Base-by-base conservation (phyloP, 257 asterid species). In the Ophiorrhiza pumila region DNA sequence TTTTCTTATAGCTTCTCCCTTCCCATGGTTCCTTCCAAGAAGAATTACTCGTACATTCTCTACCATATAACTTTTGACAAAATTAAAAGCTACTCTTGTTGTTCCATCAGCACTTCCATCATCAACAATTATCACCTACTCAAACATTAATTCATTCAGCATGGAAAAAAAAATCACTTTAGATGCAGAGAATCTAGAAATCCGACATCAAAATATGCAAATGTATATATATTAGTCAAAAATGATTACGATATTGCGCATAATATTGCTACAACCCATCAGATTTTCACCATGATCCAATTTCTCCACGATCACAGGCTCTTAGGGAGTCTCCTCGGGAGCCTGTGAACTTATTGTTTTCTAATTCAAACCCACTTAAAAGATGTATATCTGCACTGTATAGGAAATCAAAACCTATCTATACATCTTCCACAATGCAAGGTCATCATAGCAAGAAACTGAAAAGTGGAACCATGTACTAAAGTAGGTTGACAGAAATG, bases 1-100 rank as follows among this genome's bases (percentile, higher is more conserved):
- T 87, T 92, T 95, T 79, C 97, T 83, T 76, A 92, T 90, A 76
- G 99, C 99, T 89, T 95, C 99, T 78, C 99, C 98, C 85, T 95
- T 95, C 64, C 99, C 99, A 78, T 95, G 97, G 85, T 95, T 95
- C 83, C 80, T 82, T 71, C 98, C 99, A 8, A 95, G 96, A 79
- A 95, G 93, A 78, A 95, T 74, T 72, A 92, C 88, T 80, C 99
- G 87, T 72, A 92, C 94, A 76, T 88, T 86, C 27, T 95, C 96
- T 18, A 92, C 96, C 39, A 83, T 83, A 86, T 92, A 83, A 80
- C 84, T 90, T 84, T 87, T 92, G 79, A 90, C 98, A 78, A 83
- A 89, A 68, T 92, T 89, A 83, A 92, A 92, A 68, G 98, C 98
- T 77, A 92, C 94, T 78, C 81, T 80, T 82, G 82, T 88, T 12